phyloP scores from a whole-genome alignment of 2,329 filamentous ascomycete species.

The Hymenoscyphus fraxineus region DNA sequence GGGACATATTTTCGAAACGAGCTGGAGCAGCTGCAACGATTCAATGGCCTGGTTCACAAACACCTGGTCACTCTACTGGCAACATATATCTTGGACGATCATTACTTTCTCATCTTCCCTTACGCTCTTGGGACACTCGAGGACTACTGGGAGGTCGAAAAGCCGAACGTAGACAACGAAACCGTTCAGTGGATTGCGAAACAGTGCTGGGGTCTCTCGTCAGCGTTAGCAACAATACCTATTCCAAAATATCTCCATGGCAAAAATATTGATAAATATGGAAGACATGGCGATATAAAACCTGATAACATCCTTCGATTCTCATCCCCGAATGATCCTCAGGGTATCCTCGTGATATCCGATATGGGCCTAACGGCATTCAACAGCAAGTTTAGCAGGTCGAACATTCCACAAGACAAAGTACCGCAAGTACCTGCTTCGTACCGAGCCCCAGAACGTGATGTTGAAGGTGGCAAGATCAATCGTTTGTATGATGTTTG shows the following conservation, averaged over 20 bases:
- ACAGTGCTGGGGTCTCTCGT: too few relatives aligned
- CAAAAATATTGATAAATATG: slow-evolving; percentile 10
- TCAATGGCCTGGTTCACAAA: too few relatives aligned
- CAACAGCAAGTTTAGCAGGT: slow-evolving; percentile 15
- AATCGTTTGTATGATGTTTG: slow-evolving; percentile 30
- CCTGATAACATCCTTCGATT: slow-evolving; percentile 31
- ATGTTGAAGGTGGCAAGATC: slow-evolving; percentile 10
- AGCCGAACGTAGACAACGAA: too few relatives aligned
- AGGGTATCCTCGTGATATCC: slow-evolving; percentile 20
- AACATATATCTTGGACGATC: too few relatives aligned
- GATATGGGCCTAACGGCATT: slow-evolving; percentile 27
- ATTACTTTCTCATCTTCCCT: too few relatives aligned
- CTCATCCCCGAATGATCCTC: background rate
- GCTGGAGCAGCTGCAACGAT: too few relatives aligned
- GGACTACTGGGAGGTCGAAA: too few relatives aligned
- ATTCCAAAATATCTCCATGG: slow-evolving; percentile 4
- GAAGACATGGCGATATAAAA: slow-evolving; percentile 34
- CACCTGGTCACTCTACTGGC: too few relatives aligned
- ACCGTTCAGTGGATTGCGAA: too few relatives aligned
- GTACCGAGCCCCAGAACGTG: slow-evolving; percentile 26
- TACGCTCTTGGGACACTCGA: too few relatives aligned
- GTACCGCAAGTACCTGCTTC: background rate
- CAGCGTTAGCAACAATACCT: slow-evolving; percentile 21
- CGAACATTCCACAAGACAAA: background rate
- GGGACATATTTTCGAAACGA: too few relatives aligned